phyloP scores from a whole-genome alignment of 768 basidiomycete species.

The Boletus reticulatus region DNA sequence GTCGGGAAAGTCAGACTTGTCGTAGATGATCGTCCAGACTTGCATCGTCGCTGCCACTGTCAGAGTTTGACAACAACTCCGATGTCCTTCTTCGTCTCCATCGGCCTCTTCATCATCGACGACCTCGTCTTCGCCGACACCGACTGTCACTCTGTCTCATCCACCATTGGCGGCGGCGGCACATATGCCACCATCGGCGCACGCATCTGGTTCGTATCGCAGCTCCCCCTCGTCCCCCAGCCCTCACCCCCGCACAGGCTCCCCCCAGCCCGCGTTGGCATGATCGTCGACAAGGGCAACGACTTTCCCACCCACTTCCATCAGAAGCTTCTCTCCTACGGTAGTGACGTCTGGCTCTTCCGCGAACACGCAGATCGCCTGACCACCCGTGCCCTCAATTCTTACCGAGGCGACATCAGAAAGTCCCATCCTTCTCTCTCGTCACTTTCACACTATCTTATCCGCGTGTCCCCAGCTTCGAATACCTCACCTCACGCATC shows the following conservation, averaged over 20 bases:
- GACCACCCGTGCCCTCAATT: slow-evolving; percentile 76
- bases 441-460: slow-evolving; percentile 4
- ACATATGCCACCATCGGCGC: slow-evolving; percentile 80
- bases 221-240: background rate
- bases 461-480: slow-evolving; percentile 50
- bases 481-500: slow-evolving; percentile 71
- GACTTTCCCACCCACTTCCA: slow-evolving; percentile 70
- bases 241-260: slow-evolving; percentile 47
- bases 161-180: slow-evolving; percentile 83
- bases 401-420: slow-evolving; percentile 71
- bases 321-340: slow-evolving; percentile 56
- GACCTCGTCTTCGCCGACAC: slow-evolving; percentile 49
- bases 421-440: slow-evolving; percentile 41
- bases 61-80: slow-evolving; percentile 19
- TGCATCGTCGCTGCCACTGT: slow-evolving; percentile 34
- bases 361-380: slow-evolving; percentile 50
- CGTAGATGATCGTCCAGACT: slow-evolving; percentile 41
- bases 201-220: slow-evolving; percentile 61
- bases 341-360: slow-evolving; percentile 75
- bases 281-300: slow-evolving; percentile 79
- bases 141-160: background rate
- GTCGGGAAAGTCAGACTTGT: slow-evolving; percentile 34
- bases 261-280: slow-evolving; percentile 60
- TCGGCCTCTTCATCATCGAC: slow-evolving; percentile 93
- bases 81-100: slow-evolving; percentile 50